These are phyloP conservation scores for Corniculantispora saksenae DNA, from an alignment of 2,329 filamentous ascomycete genomes.

Conservation along the genomic window DNA sequence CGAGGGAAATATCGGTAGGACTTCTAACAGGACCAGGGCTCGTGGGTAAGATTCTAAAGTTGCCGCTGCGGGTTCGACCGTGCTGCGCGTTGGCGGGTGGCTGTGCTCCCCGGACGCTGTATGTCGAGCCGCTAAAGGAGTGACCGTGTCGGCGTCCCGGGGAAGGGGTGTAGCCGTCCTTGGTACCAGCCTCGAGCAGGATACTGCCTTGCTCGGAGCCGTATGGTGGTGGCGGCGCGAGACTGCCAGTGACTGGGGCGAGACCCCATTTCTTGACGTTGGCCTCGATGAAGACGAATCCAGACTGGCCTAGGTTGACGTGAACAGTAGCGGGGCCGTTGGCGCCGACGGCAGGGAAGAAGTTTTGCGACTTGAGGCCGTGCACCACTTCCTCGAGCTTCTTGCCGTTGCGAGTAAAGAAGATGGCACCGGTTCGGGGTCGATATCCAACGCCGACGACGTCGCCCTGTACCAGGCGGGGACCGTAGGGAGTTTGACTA, in stretches of 20 bases:
- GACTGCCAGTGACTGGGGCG: constrained; percentile 90
- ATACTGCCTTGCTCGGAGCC: constrained; percentile 97
- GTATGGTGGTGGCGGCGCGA: constrained; percentile 94
- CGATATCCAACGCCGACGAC: constrained; percentile 95
- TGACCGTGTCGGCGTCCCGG: constrained; percentile 49
- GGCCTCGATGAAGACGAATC: constrained; percentile 98
- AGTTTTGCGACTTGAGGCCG: constrained; percentile 90
- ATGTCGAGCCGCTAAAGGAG: constrained; percentile 41
- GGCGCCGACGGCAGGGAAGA: constrained; percentile 96
- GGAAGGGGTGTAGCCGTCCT: constrained; percentile 54
- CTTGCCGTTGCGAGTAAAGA: constrained; percentile 98
- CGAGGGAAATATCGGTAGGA: constrained; percentile 93
- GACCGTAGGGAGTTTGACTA: constrained; percentile 74
- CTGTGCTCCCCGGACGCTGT: constrained; percentile 41
- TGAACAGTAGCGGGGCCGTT: constrained; percentile 91
- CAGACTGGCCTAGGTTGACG: constrained; percentile 96
- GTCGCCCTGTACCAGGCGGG: constrained; percentile 85
- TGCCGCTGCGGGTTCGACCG: constrained; percentile 73
- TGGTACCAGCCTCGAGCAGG: constrained; percentile 80
- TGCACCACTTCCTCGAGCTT: constrained; percentile 93
- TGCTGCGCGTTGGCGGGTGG: constrained; percentile 61
- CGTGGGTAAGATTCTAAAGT: constrained; percentile 74
- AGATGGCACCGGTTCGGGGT: constrained; percentile 89
- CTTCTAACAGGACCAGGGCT: constrained; percentile 88
- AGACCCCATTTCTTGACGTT: constrained; percentile 99